A percentile compares a stretch with the other conserved stretches of the same genome.
These are phyloP conservation scores for Pseudozyma tsukubaensis DNA, from an alignment of 1,284 basidiomycete genomes.

Conservation along the genomic window DNA sequence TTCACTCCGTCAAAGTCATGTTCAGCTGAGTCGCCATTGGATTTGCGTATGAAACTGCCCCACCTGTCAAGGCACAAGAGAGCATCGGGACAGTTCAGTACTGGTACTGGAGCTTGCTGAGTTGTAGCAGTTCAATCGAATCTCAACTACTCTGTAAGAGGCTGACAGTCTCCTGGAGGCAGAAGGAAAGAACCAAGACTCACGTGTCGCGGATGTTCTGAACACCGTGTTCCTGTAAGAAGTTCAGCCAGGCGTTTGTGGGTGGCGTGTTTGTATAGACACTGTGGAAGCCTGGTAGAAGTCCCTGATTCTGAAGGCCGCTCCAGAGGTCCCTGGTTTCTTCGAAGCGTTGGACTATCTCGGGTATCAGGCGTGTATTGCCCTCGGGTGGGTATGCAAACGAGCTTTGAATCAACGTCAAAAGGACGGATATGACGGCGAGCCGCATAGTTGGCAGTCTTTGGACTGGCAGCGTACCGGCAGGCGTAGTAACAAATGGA, in stretches of 20 bases:
- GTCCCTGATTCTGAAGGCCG: background rate
- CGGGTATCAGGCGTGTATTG: background rate
- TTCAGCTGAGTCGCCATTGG: no score
- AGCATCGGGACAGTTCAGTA: background rate
- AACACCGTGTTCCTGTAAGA: background rate
- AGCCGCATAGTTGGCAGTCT: no score
- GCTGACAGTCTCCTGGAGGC: background rate
- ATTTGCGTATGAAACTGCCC: no score
- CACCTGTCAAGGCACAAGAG: background rate
- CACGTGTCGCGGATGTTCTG: background rate
- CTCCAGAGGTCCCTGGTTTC: constrained; percentile 8
- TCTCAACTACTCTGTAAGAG: no score
- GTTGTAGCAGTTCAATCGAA: no score
- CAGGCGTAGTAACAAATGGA: no score
- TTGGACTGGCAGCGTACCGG: no score
- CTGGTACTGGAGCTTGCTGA: background rate
- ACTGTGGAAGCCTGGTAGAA: constrained; percentile 7
- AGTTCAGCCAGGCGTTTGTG: constrained; percentile 5
- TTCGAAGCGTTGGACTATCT: background rate
- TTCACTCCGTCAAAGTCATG: no score
- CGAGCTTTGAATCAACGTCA: no score
- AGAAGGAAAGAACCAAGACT: constrained; percentile 1
- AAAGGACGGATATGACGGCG: no score
- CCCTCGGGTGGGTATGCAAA: no score
- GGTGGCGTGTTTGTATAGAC: background rate